A percentile compares a stretch with the other conserved stretches of the same genome.
These are phyloP conservation scores for Hypoxylon sp. DNA, from an alignment of 2,329 filamentous ascomycete genomes.

Conservation along the genomic window DNA sequence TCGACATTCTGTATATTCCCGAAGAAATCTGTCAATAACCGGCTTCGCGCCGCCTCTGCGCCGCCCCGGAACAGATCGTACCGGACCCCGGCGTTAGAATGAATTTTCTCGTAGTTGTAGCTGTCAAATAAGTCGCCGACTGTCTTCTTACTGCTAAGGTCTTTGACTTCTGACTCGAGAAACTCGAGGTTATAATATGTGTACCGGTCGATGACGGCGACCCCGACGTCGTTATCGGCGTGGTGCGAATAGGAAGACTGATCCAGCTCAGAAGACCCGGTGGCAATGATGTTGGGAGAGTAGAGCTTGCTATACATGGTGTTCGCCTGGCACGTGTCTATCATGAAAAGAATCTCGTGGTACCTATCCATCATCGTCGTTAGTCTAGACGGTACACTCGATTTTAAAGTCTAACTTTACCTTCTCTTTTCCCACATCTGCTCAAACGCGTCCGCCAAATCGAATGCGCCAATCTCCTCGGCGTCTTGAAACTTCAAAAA, in stretches of 20 bases:
- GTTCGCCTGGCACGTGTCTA: conserved; percentile 99
- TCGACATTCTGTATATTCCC: conserved; percentile 98
- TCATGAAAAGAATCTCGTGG: conserved; percentile 99
- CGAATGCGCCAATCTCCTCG: conserved; percentile 96
- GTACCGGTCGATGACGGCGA: conserved; percentile 98
- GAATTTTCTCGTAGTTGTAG: conserved; percentile 95
- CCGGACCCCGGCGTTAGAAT: conserved; percentile 89
- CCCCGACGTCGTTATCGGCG: conserved; percentile 96
- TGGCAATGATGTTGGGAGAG: conserved; percentile 97
- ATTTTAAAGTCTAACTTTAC: conserved; percentile 55
- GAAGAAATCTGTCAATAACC: conserved; percentile 96
- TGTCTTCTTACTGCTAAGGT: conserved; percentile 88
- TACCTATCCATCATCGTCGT: conserved; percentile 70
- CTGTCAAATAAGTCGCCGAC: conserved; percentile 96
- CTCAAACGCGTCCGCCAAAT: conserved; percentile 96
- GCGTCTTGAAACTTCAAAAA: conserved; percentile 99
- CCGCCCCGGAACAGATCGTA: conserved; percentile 96
- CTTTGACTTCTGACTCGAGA: conserved; percentile 89
- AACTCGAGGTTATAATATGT: conserved; percentile 99
- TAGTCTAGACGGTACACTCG: conserved; percentile 10
- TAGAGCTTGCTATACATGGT: conserved; percentile 99
- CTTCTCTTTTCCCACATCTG: conserved; percentile 99
- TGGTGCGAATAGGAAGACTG: conserved; percentile 98
- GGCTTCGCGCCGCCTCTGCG: conserved; percentile 80
- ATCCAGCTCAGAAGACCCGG: conserved; percentile 94